These are phyloP conservation scores for Aspergillus cristatus DNA, from an alignment of 495 filamentous ascomycete species.

Conservation along the genomic window DNA sequence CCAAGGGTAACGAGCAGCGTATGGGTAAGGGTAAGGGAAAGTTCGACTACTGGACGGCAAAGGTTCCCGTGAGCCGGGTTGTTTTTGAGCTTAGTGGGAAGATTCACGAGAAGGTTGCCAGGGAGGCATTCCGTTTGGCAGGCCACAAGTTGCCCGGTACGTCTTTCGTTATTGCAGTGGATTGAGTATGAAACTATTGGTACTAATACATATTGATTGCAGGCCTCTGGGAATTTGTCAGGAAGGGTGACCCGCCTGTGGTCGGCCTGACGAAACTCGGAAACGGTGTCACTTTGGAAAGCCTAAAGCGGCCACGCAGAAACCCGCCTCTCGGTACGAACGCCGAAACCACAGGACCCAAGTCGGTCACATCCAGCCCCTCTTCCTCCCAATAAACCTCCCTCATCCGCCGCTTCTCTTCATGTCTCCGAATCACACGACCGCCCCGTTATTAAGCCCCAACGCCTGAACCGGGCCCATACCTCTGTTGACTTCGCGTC, in stretches of 20 bases:
- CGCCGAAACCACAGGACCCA: constrained; percentile 22
- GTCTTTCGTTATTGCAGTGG: constrained; percentile 13
- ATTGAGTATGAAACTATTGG: neutral
- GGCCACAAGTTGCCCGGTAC: constrained; percentile 92
- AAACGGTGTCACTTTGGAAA: constrained; percentile 68
- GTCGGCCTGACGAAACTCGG: constrained; percentile 91
- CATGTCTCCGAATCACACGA: constrained; percentile 7
- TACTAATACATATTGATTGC: constrained; percentile 11
- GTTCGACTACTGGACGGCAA: constrained; percentile 92
- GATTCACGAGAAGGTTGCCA: constrained; percentile 86
- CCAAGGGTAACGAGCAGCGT: constrained; percentile 88
- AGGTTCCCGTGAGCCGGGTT: constrained; percentile 78
- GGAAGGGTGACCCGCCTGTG: constrained; percentile 80
- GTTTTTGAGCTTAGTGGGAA: constrained; percentile 88
- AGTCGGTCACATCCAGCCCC: constrained; percentile 29
- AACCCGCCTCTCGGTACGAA: constrained; percentile 46
- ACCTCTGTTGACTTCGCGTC: constrained; percentile 48
- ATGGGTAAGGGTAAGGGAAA: constrained; percentile 99
- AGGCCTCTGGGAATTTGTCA: constrained; percentile 92
- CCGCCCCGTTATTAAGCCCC: constrained; percentile 35
- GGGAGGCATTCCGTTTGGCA: constrained; percentile 89
- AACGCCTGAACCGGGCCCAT: constrained; percentile 48
- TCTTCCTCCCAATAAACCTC: constrained; percentile 31
- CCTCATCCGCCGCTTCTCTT: constrained; percentile 4
- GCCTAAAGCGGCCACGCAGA: constrained; percentile 65